These are phyloP conservation scores for Aeminium ludgeri DNA, from an alignment of 495 filamentous ascomycete species.

Conservation along the genomic window DNA sequence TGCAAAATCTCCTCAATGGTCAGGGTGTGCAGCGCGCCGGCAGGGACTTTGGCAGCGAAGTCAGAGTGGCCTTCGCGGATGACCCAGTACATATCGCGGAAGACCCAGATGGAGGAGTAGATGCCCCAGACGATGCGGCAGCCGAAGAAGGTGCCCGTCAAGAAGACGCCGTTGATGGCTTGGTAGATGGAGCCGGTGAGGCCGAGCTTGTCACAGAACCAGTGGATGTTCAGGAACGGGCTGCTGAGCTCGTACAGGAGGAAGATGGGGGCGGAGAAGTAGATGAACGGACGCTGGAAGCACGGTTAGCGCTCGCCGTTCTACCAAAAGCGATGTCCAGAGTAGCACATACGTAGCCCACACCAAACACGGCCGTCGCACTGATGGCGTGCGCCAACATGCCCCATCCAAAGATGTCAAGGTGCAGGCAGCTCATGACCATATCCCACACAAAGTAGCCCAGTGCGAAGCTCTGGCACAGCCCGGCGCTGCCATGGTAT, in stretches of 20 bases:
- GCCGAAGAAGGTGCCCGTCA: constrained; percentile 61
- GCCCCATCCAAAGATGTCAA: constrained; percentile 72
- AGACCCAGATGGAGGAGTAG: constrained; percentile 60
- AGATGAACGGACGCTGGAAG: constrained; percentile 70
- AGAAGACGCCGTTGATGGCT: constrained; percentile 70
- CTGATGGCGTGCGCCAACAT: constrained; percentile 78
- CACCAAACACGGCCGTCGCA: constrained; percentile 68
- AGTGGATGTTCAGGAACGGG: constrained; percentile 92
- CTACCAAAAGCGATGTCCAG: neutral
- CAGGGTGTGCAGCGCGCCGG: neutral
- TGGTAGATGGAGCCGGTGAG: constrained; percentile 73
- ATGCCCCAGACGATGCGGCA: constrained; percentile 87
- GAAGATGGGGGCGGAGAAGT: constrained; percentile 80
- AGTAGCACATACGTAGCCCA: constrained; percentile 68
- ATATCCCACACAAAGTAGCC: constrained; percentile 98
- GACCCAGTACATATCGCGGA: constrained; percentile 61
- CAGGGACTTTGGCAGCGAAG: neutral
- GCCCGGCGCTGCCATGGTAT: constrained; percentile 64
- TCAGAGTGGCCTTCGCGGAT: constrained; percentile 5
- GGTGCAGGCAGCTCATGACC: constrained; percentile 48
- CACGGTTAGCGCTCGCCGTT: neutral
- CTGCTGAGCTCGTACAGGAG: constrained; percentile 95
- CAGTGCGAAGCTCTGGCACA: constrained; percentile 67
- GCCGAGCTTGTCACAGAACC: constrained; percentile 96
- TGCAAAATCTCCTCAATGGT: neutral